A percentile compares a stretch with the other conserved stretches of the same genome.
Evolutionary conservation across 2,329 filamentous ascomycete species (phyloP).

Genomic region (Kalaharituber pfeilii): DNA sequence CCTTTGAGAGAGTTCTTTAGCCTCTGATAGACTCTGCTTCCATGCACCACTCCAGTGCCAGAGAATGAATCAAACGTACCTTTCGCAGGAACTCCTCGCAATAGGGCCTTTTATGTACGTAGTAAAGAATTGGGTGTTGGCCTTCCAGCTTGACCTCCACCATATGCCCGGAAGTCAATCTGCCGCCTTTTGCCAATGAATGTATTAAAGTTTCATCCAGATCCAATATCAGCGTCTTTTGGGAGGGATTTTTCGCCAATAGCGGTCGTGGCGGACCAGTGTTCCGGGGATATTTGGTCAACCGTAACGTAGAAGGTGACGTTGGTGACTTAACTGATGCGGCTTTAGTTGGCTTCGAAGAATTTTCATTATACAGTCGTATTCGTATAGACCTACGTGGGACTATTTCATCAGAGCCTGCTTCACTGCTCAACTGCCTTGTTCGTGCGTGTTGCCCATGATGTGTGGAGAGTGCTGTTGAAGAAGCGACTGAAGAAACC

Average conservation of each 20-base stretch:
- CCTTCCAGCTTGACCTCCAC: slow-evolving; percentile 84
- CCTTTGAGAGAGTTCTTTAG: slow-evolving; percentile 32
- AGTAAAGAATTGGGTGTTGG: slow-evolving; percentile 93
- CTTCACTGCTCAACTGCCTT: slow-evolving; percentile 35
- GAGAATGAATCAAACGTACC: slow-evolving; percentile 29
- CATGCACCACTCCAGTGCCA: not conserved
- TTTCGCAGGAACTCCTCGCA: slow-evolving; percentile 92
- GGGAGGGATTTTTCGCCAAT: slow-evolving; percentile 75
- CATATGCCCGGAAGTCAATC: slow-evolving; percentile 96
- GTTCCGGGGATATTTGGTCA: slow-evolving; percentile 80
- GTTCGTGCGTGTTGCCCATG: slow-evolving; percentile 41
- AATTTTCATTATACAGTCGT: slow-evolving; percentile 69
- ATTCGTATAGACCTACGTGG: slow-evolving; percentile 74
- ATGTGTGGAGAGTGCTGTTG: not conserved
- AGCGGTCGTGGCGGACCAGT: slow-evolving; percentile 78
- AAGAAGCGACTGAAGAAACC: slow-evolving; percentile 9
- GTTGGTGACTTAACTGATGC: slow-evolving; percentile 78
- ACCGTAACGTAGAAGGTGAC: slow-evolving; percentile 35
- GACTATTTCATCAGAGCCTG: slow-evolving; percentile 43
- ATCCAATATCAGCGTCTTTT: slow-evolving; percentile 90
- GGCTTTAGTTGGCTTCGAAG: slow-evolving; percentile 40
- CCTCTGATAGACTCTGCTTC: not conserved
- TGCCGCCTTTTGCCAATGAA: slow-evolving; percentile 88
- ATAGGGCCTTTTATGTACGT: slow-evolving; percentile 92
- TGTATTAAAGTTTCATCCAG: slow-evolving; percentile 96